A percentile compares a stretch with the other conserved stretches of the same genome.
Conservation (phyloP, 202 grass and related monocot genomes). For the Carex arenaria region DNA sequence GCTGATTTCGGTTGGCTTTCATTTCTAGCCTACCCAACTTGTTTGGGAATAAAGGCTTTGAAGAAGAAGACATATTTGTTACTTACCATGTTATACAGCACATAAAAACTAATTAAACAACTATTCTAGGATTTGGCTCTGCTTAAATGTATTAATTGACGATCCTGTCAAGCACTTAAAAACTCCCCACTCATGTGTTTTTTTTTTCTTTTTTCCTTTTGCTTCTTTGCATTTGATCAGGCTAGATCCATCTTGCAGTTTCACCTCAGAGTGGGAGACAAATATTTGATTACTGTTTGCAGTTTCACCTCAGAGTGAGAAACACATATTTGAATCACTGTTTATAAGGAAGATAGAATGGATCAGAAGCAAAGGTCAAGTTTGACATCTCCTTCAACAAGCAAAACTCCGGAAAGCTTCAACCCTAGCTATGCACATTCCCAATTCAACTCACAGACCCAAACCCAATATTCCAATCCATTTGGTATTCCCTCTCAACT, state of each 20-base stretch:
- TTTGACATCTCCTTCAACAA: constrained; percentile 19
- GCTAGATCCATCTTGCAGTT: constrained; percentile 24
- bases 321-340: not conserved
- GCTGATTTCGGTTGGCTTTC: no score
- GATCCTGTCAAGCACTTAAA: not conserved
- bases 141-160: not conserved
- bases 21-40: no score
- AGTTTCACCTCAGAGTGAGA: constrained; percentile 15
- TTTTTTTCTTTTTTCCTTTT: not conserved
- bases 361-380: constrained; percentile 23
- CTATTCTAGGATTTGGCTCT: not conserved
- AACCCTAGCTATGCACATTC: constrained; percentile 22
- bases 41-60: no score
- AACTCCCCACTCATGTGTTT: not conserved
- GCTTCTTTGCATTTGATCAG: constrained; percentile 25
- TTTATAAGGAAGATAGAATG: constrained; percentile 27
- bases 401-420: constrained; percentile 24
- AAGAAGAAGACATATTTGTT: not conserved
- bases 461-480: constrained; percentile 8
- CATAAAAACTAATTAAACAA: not conserved
- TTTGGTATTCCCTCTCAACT: constrained; percentile 6
- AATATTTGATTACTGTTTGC: not conserved
- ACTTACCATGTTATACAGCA: not conserved
- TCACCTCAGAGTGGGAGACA: not conserved
- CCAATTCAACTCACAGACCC: constrained; percentile 24